phyloP scores from a whole-genome alignment of 2,329 filamentous ascomycete species.

The Aspergillus bombycis region DNA sequence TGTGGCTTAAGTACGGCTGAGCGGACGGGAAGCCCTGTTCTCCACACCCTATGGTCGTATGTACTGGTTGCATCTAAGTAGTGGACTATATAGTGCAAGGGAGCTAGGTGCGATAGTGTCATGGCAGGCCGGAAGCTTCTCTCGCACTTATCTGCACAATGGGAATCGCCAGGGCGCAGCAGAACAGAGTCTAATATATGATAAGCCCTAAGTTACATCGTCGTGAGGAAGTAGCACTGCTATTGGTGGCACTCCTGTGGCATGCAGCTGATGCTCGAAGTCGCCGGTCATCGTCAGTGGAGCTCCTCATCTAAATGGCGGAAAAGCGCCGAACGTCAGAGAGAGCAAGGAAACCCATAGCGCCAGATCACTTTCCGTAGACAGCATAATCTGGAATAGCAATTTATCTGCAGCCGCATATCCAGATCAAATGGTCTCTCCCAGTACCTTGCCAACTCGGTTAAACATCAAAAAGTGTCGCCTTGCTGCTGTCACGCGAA shows the following conservation, averaged over 20 bases:
- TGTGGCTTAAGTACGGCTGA: too few species aligned
- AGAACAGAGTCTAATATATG: slow-evolving; percentile 6
- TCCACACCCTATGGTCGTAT: too few species aligned
- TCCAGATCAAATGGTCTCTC: slow-evolving; percentile 9
- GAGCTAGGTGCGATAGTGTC: too few species aligned
- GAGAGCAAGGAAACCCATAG: slow-evolving; percentile 6
- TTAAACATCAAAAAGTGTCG: slow-evolving; percentile 8
- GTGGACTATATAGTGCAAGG: too few species aligned
- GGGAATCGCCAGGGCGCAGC: slow-evolving; percentile 7
- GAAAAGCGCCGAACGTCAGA: slow-evolving; percentile 8
- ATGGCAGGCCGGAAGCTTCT: not conserved
- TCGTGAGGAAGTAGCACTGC: slow-evolving; percentile 5
- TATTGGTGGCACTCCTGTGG: slow-evolving; percentile 5
- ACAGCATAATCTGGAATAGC: slow-evolving; percentile 8
- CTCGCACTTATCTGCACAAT: slow-evolving; percentile 1
- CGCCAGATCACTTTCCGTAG: slow-evolving; percentile 7
- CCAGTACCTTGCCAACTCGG: slow-evolving; percentile 8
- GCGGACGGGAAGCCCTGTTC: too few species aligned
- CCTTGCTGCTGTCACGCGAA: slow-evolving; percentile 6
- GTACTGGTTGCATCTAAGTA: too few species aligned
- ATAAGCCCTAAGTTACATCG: slow-evolving; percentile 4
- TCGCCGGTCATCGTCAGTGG: slow-evolving; percentile 6
- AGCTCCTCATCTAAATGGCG: slow-evolving; percentile 6
- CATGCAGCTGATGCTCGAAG: slow-evolving; percentile 6
- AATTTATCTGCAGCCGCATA: slow-evolving; percentile 8